Evolutionary conservation across 495 filamentous ascomycete genomes (phyloP).

Genomic region (Podospora anserina): DNA sequence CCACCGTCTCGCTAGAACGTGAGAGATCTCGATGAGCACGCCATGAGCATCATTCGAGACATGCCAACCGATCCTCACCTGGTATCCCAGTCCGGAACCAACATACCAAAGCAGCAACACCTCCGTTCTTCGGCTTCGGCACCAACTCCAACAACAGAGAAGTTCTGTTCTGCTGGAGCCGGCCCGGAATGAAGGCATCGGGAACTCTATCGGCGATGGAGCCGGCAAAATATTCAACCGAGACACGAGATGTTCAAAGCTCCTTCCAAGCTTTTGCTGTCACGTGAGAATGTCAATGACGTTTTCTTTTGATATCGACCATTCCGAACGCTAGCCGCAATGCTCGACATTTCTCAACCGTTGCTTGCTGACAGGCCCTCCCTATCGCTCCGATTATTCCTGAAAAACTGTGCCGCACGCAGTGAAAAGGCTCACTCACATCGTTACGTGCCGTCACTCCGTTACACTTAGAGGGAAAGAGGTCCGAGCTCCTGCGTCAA

Average conservation of each 20-base stretch:
- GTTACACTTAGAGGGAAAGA: conserved; percentile 6
- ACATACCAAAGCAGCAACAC: background rate
- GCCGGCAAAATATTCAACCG: conserved; percentile 4
- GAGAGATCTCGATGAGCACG: too few species aligned
- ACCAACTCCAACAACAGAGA: too few species aligned
- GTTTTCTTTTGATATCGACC: background rate
- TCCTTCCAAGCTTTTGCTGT: background rate
- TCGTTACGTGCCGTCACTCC: background rate
- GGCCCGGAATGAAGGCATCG: background rate
- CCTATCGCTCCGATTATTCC: background rate
- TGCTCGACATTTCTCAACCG: conserved; percentile 6
- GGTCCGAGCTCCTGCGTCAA: conserved; percentile 23
- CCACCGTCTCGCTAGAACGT: background rate
- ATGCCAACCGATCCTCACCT: background rate
- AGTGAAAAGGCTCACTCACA: background rate
- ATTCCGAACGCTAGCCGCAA: conserved; percentile 4
- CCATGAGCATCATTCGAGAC: background rate
- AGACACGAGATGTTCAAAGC: background rate
- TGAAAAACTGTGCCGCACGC: conserved; percentile 8
- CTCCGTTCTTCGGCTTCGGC: background rate
- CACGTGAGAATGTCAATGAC: conserved; percentile 10
- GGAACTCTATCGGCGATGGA: background rate
- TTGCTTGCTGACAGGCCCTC: too few species aligned
- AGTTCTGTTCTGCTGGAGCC: background rate
- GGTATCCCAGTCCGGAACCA: background rate